Evolutionary conservation across 768 basidiomycete genomes (phyloP).

Genomic region (Collybia mongolica): DNA sequence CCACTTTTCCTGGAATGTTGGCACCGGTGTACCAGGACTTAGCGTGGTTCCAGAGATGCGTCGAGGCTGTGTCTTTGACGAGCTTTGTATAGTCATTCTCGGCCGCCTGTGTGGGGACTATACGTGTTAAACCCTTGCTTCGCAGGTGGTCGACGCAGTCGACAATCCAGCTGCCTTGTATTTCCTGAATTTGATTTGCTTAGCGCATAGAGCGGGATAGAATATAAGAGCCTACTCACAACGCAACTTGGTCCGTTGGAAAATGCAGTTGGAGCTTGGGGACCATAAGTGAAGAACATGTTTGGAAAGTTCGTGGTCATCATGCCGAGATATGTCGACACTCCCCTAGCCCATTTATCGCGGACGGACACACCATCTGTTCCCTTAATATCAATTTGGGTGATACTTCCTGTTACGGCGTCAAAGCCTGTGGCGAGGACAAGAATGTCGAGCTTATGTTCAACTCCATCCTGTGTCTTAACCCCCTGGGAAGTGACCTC

Average conservation of each 20-base stretch:
- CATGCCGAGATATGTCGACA: slow-evolving; percentile 22
- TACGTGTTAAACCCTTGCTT: background rate
- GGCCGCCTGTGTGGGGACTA: slow-evolving; percentile 4
- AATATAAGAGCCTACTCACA: slow-evolving; percentile 11
- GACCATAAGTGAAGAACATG: slow-evolving; percentile 24
- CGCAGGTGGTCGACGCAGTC: slow-evolving; percentile 15
- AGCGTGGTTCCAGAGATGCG: slow-evolving; percentile 15
- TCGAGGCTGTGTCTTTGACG: slow-evolving; percentile 10
- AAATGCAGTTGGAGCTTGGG: slow-evolving; percentile 23
- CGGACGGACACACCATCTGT: slow-evolving; percentile 14
- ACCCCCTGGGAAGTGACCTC: slow-evolving; percentile 19
- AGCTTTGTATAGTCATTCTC: background rate
- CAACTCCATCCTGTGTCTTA: slow-evolving; percentile 16
- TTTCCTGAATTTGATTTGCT: slow-evolving; percentile 14
- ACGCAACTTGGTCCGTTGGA: slow-evolving; percentile 22
- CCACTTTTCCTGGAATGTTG: slow-evolving; percentile 22
- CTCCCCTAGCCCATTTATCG: slow-evolving; percentile 21
- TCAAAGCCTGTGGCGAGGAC: slow-evolving; percentile 24
- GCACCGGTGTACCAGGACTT: slow-evolving; percentile 25
- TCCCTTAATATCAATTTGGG: slow-evolving; percentile 19
- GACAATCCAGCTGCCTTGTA: slow-evolving; percentile 23
- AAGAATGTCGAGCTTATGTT: slow-evolving; percentile 19
- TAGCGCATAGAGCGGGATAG: slow-evolving; percentile 7
- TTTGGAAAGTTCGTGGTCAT: slow-evolving; percentile 18
- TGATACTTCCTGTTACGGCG: slow-evolving; percentile 19